Evolutionary conservation across 164 flowering plant genomes (phyloP).

Genomic region (Buxus sempervirens): DNA sequence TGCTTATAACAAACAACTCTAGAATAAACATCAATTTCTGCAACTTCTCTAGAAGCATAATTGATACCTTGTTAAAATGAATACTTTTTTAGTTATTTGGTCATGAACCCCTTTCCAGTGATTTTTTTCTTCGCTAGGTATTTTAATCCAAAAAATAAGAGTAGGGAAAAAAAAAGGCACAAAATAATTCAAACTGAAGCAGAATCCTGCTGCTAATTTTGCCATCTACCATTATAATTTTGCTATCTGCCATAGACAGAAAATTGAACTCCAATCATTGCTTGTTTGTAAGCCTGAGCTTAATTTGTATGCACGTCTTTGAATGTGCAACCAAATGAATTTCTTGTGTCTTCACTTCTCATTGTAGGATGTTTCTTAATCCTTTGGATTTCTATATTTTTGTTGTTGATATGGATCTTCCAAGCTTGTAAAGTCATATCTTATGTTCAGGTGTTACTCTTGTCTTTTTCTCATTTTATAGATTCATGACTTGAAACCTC

Average conservation of each 20-base stretch:
- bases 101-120: not conserved
- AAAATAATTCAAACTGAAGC: too few species aligned
- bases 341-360: not conserved
- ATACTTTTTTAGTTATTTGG: constrained; percentile 2
- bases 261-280: not conserved
- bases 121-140: not conserved
- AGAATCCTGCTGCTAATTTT: not conserved
- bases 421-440: not conserved
- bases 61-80: too few species aligned
- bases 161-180: not conserved
- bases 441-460: not conserved
- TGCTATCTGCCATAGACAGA: not conserved
- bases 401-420: not conserved
- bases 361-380: not conserved
- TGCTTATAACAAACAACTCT: constrained; percentile 4
- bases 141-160: not conserved
- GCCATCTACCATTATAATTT: not conserved
- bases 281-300: not conserved
- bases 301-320: not conserved
- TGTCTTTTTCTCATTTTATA: constrained; percentile 21
- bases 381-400: not conserved
- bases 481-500: constrained; percentile 60
- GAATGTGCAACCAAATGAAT: not conserved
- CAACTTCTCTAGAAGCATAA: not conserved
- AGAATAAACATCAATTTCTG: not conserved